Conservation (phyloP, 2,329 filamentous ascomycete genomes). For the Colletotrichum incanum region DNA sequence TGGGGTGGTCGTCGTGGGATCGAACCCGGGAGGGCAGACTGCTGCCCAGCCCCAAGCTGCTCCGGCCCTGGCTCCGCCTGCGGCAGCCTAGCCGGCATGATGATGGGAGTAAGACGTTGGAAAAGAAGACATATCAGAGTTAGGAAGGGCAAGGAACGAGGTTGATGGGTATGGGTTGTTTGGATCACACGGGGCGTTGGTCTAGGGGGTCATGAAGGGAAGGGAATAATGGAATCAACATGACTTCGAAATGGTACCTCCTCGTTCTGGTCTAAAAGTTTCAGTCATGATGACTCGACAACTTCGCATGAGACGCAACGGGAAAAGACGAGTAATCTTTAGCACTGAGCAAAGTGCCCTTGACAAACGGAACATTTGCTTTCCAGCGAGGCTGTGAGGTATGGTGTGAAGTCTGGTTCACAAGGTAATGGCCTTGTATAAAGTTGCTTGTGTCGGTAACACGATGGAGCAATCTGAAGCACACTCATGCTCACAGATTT, state of each 20-base stretch:
- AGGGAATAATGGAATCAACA: no score
- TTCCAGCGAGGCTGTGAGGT: neutral
- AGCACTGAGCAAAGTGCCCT: neutral
- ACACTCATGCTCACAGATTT: neutral
- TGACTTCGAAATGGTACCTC: neutral
- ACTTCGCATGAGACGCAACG: neutral
- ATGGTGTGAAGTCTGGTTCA: neutral
- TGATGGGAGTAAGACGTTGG: neutral
- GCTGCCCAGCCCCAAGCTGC: conserved; percentile 9
- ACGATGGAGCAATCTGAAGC: neutral
- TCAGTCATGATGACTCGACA: neutral
- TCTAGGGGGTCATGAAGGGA: neutral
- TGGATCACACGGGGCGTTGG: neutral
- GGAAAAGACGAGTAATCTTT: neutral
- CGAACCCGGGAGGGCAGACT: conserved; percentile 21
- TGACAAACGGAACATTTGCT: neutral
- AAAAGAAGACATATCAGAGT: neutral
- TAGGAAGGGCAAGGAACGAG: neutral
- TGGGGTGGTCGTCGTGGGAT: conserved; percentile 30
- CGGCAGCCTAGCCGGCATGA: conserved; percentile 4
- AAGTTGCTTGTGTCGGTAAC: neutral
- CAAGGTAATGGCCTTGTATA: neutral
- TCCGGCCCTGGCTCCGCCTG: conserved; percentile 9
- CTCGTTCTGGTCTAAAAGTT: neutral
- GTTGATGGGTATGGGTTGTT: neutral